phyloP scores from a whole-genome alignment of 202 grass and related monocot species.

The Dendrocalamus latiflorus region DNA sequence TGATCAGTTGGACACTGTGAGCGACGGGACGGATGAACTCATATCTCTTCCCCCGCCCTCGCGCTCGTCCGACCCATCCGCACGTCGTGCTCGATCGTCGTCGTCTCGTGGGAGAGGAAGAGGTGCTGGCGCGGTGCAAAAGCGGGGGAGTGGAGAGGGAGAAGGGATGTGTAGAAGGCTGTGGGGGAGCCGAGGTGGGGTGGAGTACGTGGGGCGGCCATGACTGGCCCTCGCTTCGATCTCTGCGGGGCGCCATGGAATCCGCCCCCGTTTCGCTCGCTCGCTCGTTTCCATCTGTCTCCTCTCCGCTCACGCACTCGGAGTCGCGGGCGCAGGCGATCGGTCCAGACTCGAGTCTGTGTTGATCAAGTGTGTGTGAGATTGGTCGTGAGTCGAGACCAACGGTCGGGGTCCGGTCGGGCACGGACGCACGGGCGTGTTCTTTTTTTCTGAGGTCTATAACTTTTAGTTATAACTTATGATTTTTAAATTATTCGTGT shows the following conservation, averaged over 20 bases:
- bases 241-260: constrained; percentile 56
- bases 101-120: not conserved
- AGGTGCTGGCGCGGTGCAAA: constrained; percentile 24
- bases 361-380: too few relatives aligned
- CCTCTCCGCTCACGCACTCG: too few relatives aligned
- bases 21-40: not conserved
- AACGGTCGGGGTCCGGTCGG: not conserved
- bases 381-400: not conserved
- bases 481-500: too few relatives aligned
- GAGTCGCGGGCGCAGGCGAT: not conserved
- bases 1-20: constrained; percentile 6
- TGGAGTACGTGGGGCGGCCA: constrained; percentile 44
- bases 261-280: constrained; percentile 7
- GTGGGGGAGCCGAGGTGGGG: not conserved
- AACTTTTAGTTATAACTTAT: too few relatives aligned
- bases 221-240: constrained; percentile 30
- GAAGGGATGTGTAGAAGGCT: constrained; percentile 33
- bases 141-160: constrained; percentile 47
- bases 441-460: too few relatives aligned
- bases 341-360: not conserved
- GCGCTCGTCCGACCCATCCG: not conserved
- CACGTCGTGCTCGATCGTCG: not conserved
- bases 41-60: constrained; percentile 2
- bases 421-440: too few relatives aligned
- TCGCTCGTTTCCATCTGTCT: not conserved